These are phyloP conservation scores for Acacia confusa DNA, from an alignment of 306 rosid species.

Conservation along the genomic window DNA sequence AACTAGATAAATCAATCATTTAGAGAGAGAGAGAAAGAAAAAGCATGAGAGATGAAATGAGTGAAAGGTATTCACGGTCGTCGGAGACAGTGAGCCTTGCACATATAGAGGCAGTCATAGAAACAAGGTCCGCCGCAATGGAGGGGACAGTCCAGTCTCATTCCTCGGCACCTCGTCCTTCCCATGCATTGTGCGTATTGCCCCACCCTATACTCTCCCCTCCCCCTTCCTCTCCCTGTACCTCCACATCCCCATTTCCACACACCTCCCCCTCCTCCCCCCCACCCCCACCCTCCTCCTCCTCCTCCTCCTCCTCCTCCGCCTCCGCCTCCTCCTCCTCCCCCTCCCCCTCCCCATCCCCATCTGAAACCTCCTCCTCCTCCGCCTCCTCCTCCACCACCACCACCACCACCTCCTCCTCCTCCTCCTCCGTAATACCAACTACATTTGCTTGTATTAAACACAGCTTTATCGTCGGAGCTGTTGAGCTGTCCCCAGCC, in stretches of 20 bases:
- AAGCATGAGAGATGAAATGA: not conserved
- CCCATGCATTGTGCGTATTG: slow-evolving; percentile 78
- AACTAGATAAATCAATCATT: not conserved
- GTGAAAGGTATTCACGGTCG: not conserved
- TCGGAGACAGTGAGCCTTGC: slow-evolving; percentile 75
- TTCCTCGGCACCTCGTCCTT: slow-evolving; percentile 67
- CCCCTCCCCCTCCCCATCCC: not conserved
- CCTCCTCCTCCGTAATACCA: slow-evolving; percentile 24
- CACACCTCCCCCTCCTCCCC: slow-evolving; percentile 79
- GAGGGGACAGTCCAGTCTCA: slow-evolving; percentile 85
- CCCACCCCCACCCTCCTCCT: slow-evolving; percentile 54
- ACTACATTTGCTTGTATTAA: slow-evolving; percentile 33
- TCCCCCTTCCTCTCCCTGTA: slow-evolving; percentile 32
- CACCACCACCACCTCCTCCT: slow-evolving; percentile 27
- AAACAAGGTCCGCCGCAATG: slow-evolving; percentile 90
- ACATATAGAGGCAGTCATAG: slow-evolving; percentile 80
- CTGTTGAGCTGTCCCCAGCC: slow-evolving; percentile 24
- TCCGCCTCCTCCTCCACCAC: slow-evolving; percentile 26
- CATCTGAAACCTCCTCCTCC: slow-evolving; percentile 22
- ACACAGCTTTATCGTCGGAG: slow-evolving; percentile 31
- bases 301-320: not conserved
- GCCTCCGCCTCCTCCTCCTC: not conserved
- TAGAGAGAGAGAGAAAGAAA: not conserved
- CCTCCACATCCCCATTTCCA: slow-evolving; percentile 80
- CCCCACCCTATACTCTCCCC: slow-evolving; percentile 57